Evolutionary conservation across 2,329 filamentous ascomycete species (phyloP).

Genomic region (Ophiocordyceps australis): DNA sequence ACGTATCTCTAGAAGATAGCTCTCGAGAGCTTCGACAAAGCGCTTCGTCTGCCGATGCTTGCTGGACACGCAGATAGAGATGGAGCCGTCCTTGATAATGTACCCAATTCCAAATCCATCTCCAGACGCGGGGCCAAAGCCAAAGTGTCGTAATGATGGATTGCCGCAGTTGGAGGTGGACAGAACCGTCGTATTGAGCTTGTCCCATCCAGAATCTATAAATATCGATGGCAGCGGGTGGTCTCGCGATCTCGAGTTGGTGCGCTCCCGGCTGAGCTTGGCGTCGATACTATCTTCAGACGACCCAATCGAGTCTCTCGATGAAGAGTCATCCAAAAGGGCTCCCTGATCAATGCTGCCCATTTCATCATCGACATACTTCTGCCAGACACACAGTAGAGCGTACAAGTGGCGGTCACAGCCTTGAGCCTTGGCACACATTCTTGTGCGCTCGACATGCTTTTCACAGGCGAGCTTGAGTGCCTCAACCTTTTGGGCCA

Average conservation of each 20-base stretch:
- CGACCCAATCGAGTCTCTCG: no score
- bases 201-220: conserved; percentile 81
- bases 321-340: no score
- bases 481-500: conserved; percentile 69
- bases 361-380: conserved; percentile 52
- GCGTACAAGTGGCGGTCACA: conserved; percentile 90
- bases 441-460: conserved; percentile 62
- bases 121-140: conserved; percentile 84
- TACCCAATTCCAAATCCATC: conserved; percentile 97
- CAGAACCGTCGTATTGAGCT: conserved; percentile 82
- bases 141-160: conserved; percentile 83
- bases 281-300: conserved; percentile 22
- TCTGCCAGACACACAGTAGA: conserved; percentile 87
- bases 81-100: conserved; percentile 69
- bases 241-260: conserved; percentile 27
- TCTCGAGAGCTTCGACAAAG: conserved; percentile 77
- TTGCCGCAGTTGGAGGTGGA: conserved; percentile 99
- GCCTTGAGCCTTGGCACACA: conserved; percentile 78
- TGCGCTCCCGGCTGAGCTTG: conserved; percentile 23
- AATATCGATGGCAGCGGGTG: conserved; percentile 60
- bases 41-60: conserved; percentile 89
- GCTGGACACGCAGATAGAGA: conserved; percentile 80
- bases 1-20: conserved; percentile 78
- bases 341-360: conserved; percentile 44
- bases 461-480: conserved; percentile 69